Conservation (phyloP, 192 early-diverging fungal genomes). For the Dimargaris cristalligena region DNA sequence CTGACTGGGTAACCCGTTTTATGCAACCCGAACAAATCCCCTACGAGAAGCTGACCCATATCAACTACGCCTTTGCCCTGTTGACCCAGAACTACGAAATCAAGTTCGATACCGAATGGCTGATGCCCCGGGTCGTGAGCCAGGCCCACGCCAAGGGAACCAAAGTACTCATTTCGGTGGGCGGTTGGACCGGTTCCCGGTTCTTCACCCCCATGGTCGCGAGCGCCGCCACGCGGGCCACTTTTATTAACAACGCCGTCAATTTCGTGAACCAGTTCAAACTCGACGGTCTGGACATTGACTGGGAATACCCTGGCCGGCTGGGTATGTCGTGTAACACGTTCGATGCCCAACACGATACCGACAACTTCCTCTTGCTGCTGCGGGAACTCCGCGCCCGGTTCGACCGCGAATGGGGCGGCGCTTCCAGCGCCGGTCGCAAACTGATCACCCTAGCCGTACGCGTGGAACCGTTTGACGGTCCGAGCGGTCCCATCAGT, state of each 20-base stretch:
- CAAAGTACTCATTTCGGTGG: constrained; percentile 44
- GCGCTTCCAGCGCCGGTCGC: too few species aligned
- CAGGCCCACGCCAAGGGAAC: constrained; percentile 14
- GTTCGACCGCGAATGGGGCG: constrained; percentile 19
- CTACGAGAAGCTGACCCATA: constrained; percentile 32
- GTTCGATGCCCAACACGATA: constrained; percentile 35
- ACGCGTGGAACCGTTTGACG: constrained; percentile 36
- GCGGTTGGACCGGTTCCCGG: constrained; percentile 56
- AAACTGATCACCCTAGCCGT: constrained; percentile 44
- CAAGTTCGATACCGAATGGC: constrained; percentile 14
- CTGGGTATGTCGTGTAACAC: constrained; percentile 39
- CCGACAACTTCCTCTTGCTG: constrained; percentile 38
- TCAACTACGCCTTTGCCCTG: constrained; percentile 39
- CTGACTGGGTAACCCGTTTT: neutral
- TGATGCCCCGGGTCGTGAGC: constrained; percentile 12
- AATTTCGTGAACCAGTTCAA: constrained; percentile 21
- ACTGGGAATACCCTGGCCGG: constrained; percentile 49
- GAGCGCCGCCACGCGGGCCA: constrained; percentile 15
- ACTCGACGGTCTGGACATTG: constrained; percentile 45
- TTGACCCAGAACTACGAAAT: constrained; percentile 20
- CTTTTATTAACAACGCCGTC: constrained; percentile 22
- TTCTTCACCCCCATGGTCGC: constrained; percentile 35
- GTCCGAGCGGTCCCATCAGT: constrained; percentile 29
- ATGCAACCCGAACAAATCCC: constrained; percentile 15
- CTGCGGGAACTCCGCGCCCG: constrained; percentile 33